Conservation (phyloP, 2,329 filamentous ascomycete genomes). For the Mariannaea elegans region DNA sequence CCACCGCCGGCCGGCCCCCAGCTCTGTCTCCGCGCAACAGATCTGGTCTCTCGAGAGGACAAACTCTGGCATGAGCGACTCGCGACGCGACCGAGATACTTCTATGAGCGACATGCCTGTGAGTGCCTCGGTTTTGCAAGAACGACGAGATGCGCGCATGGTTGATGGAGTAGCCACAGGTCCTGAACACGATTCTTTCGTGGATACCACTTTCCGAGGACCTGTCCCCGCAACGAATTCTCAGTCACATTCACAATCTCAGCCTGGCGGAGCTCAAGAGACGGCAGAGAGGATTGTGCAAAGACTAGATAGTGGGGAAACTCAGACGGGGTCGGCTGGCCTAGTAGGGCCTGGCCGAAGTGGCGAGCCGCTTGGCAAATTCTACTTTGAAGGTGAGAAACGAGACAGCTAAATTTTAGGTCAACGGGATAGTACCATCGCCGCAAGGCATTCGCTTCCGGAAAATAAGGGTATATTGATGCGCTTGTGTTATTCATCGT, state of each 20-base stretch:
- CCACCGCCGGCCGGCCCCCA: slow-evolving; percentile 59
- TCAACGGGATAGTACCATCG: slow-evolving; percentile 1
- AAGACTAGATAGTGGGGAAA: slow-evolving; percentile 62
- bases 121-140: slow-evolving; percentile 57
- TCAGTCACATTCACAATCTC: slow-evolving; percentile 37
- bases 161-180: slow-evolving; percentile 72
- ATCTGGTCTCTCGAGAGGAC: slow-evolving; percentile 59
- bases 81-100: slow-evolving; percentile 47
- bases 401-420: slow-evolving; percentile 22
- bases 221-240: slow-evolving; percentile 56
- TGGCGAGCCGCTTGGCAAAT: slow-evolving; percentile 62
- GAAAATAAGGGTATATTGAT: background rate
- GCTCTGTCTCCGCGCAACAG: slow-evolving; percentile 48
- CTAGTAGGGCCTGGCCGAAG: slow-evolving; percentile 56
- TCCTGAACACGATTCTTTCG: slow-evolving; percentile 64
- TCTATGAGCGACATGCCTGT: slow-evolving; percentile 53
- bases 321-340: slow-evolving; percentile 46
- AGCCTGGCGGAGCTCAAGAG: slow-evolving; percentile 50
- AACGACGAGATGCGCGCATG: slow-evolving; percentile 69
- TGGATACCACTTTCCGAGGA: slow-evolving; percentile 71
- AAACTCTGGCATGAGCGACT: slow-evolving; percentile 62
- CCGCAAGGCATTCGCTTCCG: slow-evolving; percentile 11
- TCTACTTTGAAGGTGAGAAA: slow-evolving; percentile 65
- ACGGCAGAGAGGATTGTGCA: slow-evolving; percentile 72
- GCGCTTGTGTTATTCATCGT: slow-evolving; percentile 1